Base-by-base conservation (phyloP, 768 basidiomycete genomes). In the Lentinula guzmanii region DNA sequence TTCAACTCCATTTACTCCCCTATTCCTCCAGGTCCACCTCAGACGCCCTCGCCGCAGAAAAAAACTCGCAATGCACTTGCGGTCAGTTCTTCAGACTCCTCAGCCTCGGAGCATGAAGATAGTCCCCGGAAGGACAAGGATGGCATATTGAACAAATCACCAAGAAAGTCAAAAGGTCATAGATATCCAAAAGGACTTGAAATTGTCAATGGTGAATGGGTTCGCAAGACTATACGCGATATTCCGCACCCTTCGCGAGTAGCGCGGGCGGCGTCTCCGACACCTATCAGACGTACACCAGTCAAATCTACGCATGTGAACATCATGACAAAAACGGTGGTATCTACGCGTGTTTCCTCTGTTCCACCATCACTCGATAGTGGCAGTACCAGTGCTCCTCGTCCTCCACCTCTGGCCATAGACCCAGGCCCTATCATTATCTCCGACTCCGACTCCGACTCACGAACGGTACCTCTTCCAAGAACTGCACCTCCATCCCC, bases 1-100 rank as follows among this genome's bases (percentile, higher is more conserved):
- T 9, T 7, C 18, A 21, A 46, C 21, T n/a, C 18, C n/a, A 46
- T 15, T 15, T 0, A 43, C 4, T 39, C 43, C 3, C 57, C 57
- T 24, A 13, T 16, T 56, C 59, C 45, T 60, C 48, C 59, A 6
- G 50, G 33, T 16, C 59, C 59, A 52, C 59, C 59, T 28, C 33
- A 37, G 39, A 60, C 51, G n/a, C 59, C 59, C n/a, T 60, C 59
- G 3, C 59, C 59, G 4, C 46, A 51, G 16, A 60, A 60, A 35
- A 37, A 31, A 16, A 37, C 39, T 7, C 58, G 58, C 8, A 52
- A 52, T 11, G 37, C 31, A 7, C n/a, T 24, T 24, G 24, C 33
- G 15, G 33, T 50, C 15, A 6, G 2, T 37, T 48, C 34, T 39
- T 48, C 41, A 18, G 45, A 48, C 15, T 37, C 45, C 3, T 52